Evolutionary conservation across 2,329 filamentous ascomycete genomes (phyloP).

Genomic region (Reticulascus tulasneorum): DNA sequence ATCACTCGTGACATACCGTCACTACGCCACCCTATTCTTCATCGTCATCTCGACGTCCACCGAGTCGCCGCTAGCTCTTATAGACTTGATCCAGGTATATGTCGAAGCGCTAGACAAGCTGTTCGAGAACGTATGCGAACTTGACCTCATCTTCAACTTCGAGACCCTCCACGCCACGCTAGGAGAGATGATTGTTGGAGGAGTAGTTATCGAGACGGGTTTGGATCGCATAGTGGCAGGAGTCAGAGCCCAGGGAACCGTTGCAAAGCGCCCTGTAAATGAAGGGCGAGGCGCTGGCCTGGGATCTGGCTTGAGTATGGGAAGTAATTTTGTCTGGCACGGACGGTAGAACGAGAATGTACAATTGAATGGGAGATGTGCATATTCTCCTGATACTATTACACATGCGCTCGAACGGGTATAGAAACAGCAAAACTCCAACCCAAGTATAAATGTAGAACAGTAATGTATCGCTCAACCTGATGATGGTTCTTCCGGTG

Average conservation of each 20-base stretch:
- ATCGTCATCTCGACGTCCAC: conserved; percentile 96
- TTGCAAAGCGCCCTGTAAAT: conserved; percentile 76
- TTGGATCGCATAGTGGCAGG: conserved; percentile 84
- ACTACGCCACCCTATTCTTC: conserved; percentile 98
- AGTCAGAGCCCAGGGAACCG: conserved; percentile 71
- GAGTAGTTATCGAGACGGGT: conserved; percentile 90
- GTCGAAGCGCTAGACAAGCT: conserved; percentile 91
- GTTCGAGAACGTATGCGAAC: conserved; percentile 97
- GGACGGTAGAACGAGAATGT: conserved; percentile 24
- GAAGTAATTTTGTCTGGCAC: conserved; percentile 55
- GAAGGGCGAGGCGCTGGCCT: conserved; percentile 50
- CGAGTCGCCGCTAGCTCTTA: conserved; percentile 89
- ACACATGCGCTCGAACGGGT: conserved; percentile 17
- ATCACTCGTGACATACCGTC: conserved; percentile 93
- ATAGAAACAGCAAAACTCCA: conserved; percentile 15
- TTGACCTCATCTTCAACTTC: conserved; percentile 98
- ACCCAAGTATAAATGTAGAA: conserved; percentile 8
- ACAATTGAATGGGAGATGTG: conserved; percentile 4
- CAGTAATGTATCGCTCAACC: too few relatives aligned
- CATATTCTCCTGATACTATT: conserved; percentile 20
- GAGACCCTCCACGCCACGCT: conserved; percentile 91
- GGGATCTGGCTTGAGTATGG: conserved; percentile 51
- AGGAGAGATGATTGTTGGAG: conserved; percentile 91
- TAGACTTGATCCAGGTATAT: conserved; percentile 97
- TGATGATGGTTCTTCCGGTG: conserved; percentile 15